Percentiles rank a stretch among this genome's conserved stretches.
Evolutionary conservation across 192 early-diverging fungal genomes (phyloP).

Genomic region (Anaeromyces robustus): DNA sequence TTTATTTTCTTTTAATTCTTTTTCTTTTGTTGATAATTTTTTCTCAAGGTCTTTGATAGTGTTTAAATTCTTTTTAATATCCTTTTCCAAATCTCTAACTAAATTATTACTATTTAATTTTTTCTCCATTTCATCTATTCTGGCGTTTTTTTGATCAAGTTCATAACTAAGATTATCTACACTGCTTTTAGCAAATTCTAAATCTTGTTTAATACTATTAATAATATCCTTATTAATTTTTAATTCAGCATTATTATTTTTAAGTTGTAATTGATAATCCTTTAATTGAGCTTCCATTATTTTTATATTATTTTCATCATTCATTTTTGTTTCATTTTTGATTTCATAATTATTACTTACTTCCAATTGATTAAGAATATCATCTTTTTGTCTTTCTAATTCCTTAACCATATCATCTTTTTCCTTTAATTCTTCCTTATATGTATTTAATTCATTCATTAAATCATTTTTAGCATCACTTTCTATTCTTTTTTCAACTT

Average conservation of each 20-base stretch:
- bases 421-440: neutral
- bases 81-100: neutral
- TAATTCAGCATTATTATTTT: neutral
- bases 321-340: neutral
- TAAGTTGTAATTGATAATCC: neutral
- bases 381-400: neutral
- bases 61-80: neutral
- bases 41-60: neutral
- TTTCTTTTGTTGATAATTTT: neutral
- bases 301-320: neutral
- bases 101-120: neutral
- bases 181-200: neutral
- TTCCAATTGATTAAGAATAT: neutral
- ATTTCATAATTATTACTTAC: neutral
- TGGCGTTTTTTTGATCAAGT: neutral
- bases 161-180: neutral
- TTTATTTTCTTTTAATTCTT: neutral
- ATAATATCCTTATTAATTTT: neutral
- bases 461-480: neutral
- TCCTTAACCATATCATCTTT: neutral
- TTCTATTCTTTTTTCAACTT: neutral
- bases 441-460: neutral
- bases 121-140: neutral
- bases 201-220: neutral
- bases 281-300: neutral